A percentile compares a stretch with the other conserved stretches of the same genome.
These are phyloP conservation scores for Lasiodiplodia citricola DNA, from an alignment of 2,329 filamentous ascomycete species.

Conservation along the genomic window DNA sequence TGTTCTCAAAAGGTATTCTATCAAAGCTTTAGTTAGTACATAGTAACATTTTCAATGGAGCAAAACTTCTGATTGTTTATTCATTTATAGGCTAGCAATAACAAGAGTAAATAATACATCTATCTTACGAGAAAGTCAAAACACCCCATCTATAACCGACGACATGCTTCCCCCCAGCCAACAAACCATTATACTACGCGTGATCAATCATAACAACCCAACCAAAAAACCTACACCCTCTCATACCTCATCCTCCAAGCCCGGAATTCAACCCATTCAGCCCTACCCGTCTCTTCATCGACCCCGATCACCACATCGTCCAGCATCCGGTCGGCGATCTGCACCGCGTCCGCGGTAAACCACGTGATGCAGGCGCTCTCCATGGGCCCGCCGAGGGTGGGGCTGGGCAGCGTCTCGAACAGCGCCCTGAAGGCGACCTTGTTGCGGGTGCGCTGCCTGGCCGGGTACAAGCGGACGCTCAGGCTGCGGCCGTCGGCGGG, in stretches of 20 bases:
- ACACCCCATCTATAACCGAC: too few relatives aligned
- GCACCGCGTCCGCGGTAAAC: neutral
- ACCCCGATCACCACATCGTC: conserved; percentile 1
- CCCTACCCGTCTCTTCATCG: neutral
- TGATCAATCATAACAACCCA: too few relatives aligned
- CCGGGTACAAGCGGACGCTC: neutral
- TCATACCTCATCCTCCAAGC: conserved; percentile 3
- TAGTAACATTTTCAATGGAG: too few relatives aligned
- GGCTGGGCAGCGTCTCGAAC: neutral
- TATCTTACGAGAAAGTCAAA: too few relatives aligned
- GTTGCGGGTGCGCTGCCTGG: neutral
- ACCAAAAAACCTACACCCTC: neutral
- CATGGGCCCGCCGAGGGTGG: neutral
- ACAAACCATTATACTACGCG: too few relatives aligned
- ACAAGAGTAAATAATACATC: too few relatives aligned
- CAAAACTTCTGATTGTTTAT: too few relatives aligned
- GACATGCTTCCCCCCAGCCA: too few relatives aligned
- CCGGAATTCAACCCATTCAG: neutral
- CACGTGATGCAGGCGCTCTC: neutral
- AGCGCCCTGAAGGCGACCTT: neutral
- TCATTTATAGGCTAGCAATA: too few relatives aligned
- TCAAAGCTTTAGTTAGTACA: too few relatives aligned
- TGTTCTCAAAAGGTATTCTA: too few relatives aligned
- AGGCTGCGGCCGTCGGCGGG: neutral
- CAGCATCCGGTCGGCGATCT: conserved; percentile 9